These are phyloP conservation scores for Leccinellum albellum DNA, from an alignment of 768 basidiomycete genomes.

Conservation along the genomic window DNA sequence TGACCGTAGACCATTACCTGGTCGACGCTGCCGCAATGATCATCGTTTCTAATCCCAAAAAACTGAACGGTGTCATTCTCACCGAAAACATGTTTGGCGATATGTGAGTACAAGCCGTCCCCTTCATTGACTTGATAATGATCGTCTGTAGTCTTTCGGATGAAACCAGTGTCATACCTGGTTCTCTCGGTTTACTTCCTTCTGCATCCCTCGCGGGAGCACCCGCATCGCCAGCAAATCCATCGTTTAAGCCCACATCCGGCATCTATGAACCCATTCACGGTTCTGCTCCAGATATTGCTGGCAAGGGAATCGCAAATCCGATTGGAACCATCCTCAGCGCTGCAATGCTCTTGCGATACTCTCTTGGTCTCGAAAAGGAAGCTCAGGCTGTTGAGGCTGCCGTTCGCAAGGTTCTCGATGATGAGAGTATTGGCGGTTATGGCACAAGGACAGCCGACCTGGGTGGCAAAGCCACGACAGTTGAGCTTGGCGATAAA, in stretches of 20 bases:
- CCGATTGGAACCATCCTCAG: slow-evolving; percentile 95
- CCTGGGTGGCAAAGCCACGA: slow-evolving; percentile 73
- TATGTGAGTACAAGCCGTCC: slow-evolving; percentile 59
- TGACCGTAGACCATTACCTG: slow-evolving; percentile 84
- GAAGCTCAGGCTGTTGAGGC: slow-evolving; percentile 83
- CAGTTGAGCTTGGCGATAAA: slow-evolving; percentile 79
- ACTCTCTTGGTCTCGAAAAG: slow-evolving; percentile 85
- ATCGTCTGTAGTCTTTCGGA: slow-evolving; percentile 73
- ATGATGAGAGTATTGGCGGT: slow-evolving; percentile 65
- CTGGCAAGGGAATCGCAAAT: slow-evolving; percentile 91
- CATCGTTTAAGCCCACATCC: slow-evolving; percentile 69
- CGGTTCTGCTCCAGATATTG: slow-evolving; percentile 92
- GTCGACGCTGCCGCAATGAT: slow-evolving; percentile 97
- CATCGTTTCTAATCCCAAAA: slow-evolving; percentile 83
- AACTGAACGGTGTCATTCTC: slow-evolving; percentile 91
- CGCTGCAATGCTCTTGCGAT: slow-evolving; percentile 88
- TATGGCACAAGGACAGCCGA: slow-evolving; percentile 80
- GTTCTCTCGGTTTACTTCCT: slow-evolving; percentile 92
- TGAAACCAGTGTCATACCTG: slow-evolving; percentile 95
- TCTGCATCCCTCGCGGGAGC: slow-evolving; percentile 95
- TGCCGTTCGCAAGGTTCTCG: slow-evolving; percentile 89
- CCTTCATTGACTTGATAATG: slow-evolving; percentile 1
- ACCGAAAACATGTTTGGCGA: slow-evolving; percentile 97
- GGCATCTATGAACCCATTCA: slow-evolving; percentile 98
- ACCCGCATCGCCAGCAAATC: slow-evolving; percentile 49